A percentile compares a stretch with the other conserved stretches of the same genome.
Evolutionary conservation across 2,329 filamentous ascomycete genomes (phyloP).

Genomic region (Pseudopithomyces chartarum): DNA sequence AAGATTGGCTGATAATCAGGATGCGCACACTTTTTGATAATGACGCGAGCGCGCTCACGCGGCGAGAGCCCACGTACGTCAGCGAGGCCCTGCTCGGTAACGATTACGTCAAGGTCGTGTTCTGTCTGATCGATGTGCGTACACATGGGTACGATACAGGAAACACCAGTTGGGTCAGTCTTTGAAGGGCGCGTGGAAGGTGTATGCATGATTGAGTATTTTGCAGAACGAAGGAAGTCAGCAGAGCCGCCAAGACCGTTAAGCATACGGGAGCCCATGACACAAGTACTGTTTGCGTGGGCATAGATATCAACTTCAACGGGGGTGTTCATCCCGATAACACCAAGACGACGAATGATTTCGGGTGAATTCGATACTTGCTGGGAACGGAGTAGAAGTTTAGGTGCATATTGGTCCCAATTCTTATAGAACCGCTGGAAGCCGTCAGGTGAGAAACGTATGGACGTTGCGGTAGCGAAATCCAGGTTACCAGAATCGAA

Average conservation of each 20-base stretch:
- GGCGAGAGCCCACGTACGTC: slow-evolving; percentile 83
- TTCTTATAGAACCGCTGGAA: slow-evolving; percentile 90
- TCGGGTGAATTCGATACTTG: slow-evolving; percentile 88
- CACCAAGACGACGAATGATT: slow-evolving; percentile 83
- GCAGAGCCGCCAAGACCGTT: slow-evolving; percentile 83
- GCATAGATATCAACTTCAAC: slow-evolving; percentile 95
- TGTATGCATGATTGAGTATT: slow-evolving; percentile 94
- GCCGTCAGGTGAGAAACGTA: slow-evolving; percentile 87
- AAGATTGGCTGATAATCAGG: slow-evolving; percentile 84
- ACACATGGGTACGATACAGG: slow-evolving; percentile 91
- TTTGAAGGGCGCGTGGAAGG: slow-evolving; percentile 80
- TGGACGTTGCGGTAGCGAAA: slow-evolving; percentile 87
- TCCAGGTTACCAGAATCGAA: slow-evolving; percentile 87
- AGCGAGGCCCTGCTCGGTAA: slow-evolving; percentile 78
- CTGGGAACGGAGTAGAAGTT: slow-evolving; percentile 85
- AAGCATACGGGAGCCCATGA: slow-evolving; percentile 86
- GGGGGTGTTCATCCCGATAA: slow-evolving; percentile 94
- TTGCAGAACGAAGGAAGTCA: slow-evolving; percentile 78
- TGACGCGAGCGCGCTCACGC: slow-evolving; percentile 78
- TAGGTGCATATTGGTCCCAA: slow-evolving; percentile 79
- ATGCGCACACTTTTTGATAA: slow-evolving; percentile 86
- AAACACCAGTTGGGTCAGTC: slow-evolving; percentile 79
- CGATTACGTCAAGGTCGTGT: slow-evolving; percentile 88
- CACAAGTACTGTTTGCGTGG: slow-evolving; percentile 88
- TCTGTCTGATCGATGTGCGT: slow-evolving; percentile 93